phyloP scores from a whole-genome alignment of 305 asterid species.

The Fraxinus albicans region DNA sequence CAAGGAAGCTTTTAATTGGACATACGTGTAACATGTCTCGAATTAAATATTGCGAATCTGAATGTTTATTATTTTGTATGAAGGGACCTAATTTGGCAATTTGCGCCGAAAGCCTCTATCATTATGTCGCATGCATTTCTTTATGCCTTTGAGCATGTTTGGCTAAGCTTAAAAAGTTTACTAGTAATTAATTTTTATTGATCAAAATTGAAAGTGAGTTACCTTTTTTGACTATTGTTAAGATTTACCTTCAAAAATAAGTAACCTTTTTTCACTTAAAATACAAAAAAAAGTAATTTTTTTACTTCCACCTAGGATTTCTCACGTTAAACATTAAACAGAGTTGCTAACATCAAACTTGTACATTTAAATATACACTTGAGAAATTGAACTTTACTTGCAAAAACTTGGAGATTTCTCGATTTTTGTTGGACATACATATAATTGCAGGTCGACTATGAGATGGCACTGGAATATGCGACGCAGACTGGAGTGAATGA shows the following conservation, averaged over 20 bases:
- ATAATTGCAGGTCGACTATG: conserved; percentile 77
- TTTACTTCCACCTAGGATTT: not conserved
- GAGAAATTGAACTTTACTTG: not conserved
- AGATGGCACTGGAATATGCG: conserved; percentile 91
- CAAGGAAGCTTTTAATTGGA: not conserved
- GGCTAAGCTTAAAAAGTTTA: not conserved
- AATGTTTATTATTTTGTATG: not conserved
- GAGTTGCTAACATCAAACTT: not conserved
- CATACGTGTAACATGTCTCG: not conserved
- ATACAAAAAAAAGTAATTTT: not conserved
- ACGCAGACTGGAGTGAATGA: conserved; percentile 82
- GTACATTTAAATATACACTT: not conserved
- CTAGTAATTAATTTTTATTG: not conserved
- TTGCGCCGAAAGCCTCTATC: not conserved
- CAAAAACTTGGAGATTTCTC: not conserved
- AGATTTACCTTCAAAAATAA: not conserved
- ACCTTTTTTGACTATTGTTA: not conserved
- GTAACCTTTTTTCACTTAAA: not conserved
- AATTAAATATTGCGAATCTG: not conserved
- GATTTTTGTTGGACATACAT: not conserved
- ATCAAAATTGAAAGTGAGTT: not conserved
- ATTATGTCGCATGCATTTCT: not conserved
- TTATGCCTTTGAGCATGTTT: not conserved
- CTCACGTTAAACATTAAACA: not conserved
- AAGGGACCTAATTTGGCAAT: not conserved